These are phyloP conservation scores for Cunninghamia lanceolata DNA, from an alignment of 75 land plant genomes.

Conservation along the genomic window DNA sequence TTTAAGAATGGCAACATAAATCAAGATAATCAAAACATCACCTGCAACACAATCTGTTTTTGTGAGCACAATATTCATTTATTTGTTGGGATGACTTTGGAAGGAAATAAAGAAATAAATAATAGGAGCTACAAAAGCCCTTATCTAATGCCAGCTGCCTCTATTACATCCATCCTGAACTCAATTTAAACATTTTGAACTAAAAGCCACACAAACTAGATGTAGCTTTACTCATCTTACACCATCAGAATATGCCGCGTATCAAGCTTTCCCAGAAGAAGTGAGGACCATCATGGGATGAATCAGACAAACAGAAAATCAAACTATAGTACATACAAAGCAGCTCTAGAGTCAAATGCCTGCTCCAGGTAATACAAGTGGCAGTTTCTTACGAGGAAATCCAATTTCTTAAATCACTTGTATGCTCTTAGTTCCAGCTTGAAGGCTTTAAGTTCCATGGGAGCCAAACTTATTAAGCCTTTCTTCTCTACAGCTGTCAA, in stretches of 20 bases:
- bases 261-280: not conserved
- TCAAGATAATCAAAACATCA: not conserved
- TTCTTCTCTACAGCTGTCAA: slow-evolving; percentile 41
- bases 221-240: not conserved
- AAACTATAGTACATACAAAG: slow-evolving; percentile 1
- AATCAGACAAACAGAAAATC: not conserved
- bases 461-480: slow-evolving; percentile 56
- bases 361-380: not conserved
- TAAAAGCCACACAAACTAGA: not conserved
- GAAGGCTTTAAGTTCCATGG: slow-evolving; percentile 96
- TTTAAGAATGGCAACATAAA: not conserved
- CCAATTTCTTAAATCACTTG: not conserved
- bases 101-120: not conserved
- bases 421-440: slow-evolving; percentile 57
- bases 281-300: not conserved
- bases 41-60: not conserved
- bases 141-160: not conserved
- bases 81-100: not conserved
- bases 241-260: not conserved
- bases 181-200: not conserved
- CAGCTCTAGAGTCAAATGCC: not conserved
- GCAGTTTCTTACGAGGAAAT: not conserved
- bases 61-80: not conserved
- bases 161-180: not conserved
- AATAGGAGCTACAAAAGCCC: not conserved